phyloP scores from a whole-genome alignment of 768 basidiomycete species.

The Kwoniella sp. region DNA sequence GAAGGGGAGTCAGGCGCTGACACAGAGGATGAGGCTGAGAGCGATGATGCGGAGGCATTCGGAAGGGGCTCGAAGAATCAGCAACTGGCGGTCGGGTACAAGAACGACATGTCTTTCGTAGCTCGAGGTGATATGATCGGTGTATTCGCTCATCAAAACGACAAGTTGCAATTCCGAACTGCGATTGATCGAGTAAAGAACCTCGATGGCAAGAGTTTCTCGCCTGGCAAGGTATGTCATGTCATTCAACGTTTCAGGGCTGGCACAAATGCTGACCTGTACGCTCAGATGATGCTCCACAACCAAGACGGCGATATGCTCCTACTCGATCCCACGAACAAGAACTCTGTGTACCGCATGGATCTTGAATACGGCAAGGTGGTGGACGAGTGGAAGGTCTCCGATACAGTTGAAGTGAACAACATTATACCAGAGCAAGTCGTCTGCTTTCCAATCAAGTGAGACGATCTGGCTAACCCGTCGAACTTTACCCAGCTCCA shows the following conservation, averaged over 20 bases:
- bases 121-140: slow-evolving; percentile 89
- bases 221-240: slow-evolving; percentile 73
- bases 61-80: slow-evolving; percentile 72
- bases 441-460: neutral
- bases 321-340: slow-evolving; percentile 77
- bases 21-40: slow-evolving; percentile 36
- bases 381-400: slow-evolving; percentile 98
- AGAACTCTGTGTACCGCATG: slow-evolving; percentile 81
- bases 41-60: slow-evolving; percentile 44
- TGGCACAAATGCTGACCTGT: neutral
- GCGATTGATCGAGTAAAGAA: slow-evolving; percentile 82
- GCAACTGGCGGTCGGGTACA: slow-evolving; percentile 89
- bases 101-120: slow-evolving; percentile 91
- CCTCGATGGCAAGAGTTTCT: slow-evolving; percentile 76
- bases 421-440: slow-evolving; percentile 78
- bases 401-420: slow-evolving; percentile 79
- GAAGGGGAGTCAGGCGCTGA: slow-evolving; percentile 58
- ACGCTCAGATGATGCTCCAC: slow-evolving; percentile 83
- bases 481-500: slow-evolving; percentile 59
- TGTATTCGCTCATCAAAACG: slow-evolving; percentile 75
- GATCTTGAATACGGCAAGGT: slow-evolving; percentile 92
- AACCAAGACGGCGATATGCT: slow-evolving; percentile 96
- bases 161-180: slow-evolving; percentile 78
- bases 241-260: too few relatives aligned
- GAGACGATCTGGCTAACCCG: slow-evolving; percentile 10